Evolutionary conservation across 148 eudicot species (phyloP).

Genomic region (Camellia granthamiana): DNA sequence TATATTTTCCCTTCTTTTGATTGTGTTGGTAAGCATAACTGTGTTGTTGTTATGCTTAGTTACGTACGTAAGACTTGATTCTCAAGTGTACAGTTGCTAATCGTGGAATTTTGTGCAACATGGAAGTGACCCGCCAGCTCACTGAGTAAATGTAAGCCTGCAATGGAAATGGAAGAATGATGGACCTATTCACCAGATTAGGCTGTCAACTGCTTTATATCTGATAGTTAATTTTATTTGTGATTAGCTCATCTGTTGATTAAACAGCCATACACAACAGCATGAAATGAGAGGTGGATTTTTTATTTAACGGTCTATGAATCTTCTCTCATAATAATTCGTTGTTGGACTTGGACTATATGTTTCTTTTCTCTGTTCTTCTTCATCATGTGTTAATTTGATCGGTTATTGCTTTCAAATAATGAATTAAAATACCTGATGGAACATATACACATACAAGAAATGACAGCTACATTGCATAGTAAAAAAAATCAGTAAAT

Average conservation of each 20-base stretch:
- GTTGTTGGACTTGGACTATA: not conserved
- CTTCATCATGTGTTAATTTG: not conserved
- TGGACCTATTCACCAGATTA: not conserved
- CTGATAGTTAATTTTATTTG: not conserved
- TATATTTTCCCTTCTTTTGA: not conserved
- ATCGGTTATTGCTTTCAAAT: slow-evolving; percentile 12
- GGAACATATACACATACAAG: slow-evolving; percentile 18
- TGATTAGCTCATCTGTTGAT: not conserved
- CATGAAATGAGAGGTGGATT: not conserved
- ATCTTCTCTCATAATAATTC: not conserved
- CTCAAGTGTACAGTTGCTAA: too few species aligned
- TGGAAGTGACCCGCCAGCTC: not conserved
- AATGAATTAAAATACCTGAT: slow-evolving; percentile 1
- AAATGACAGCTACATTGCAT: slow-evolving; percentile 14
- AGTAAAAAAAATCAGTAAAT: slow-evolving; percentile 20
- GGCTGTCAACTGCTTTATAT: not conserved
- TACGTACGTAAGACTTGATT: not conserved
- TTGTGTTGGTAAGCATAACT: not conserved
- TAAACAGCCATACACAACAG: not conserved
- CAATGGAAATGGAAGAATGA: not conserved
- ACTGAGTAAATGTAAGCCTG: not conserved
- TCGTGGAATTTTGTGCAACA: not conserved
- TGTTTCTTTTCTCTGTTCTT: not conserved
- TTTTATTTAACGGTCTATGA: not conserved
- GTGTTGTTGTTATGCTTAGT: too few species aligned